Evolutionary conservation across 2,329 filamentous ascomycete genomes (phyloP).

Genomic region (Colletotrichum euphorbiae): DNA sequence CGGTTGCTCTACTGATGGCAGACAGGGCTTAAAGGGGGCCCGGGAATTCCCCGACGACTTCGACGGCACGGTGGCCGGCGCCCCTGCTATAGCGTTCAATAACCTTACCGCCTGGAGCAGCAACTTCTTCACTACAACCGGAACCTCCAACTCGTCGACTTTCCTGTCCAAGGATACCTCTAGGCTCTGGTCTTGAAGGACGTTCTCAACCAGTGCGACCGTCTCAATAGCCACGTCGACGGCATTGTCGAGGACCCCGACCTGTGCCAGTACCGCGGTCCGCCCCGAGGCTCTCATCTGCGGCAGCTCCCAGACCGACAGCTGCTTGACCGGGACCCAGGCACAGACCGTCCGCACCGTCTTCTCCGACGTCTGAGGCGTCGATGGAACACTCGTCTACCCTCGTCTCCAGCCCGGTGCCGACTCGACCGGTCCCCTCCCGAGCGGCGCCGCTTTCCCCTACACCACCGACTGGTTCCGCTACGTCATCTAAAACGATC

Average conservation of each 20-base stretch:
- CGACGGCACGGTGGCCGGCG: conserved; percentile 55
- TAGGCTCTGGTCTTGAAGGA: conserved; percentile 38
- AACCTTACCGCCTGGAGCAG: conserved; percentile 52
- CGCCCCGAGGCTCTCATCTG: conserved; percentile 57
- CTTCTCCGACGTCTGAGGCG: conserved; percentile 46
- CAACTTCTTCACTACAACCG: conserved; percentile 52
- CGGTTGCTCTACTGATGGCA: conserved; percentile 64
- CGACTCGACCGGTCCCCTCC: conserved; percentile 57
- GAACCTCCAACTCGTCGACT: conserved; percentile 52
- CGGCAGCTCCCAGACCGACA: conserved; percentile 16
- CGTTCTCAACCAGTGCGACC: conserved; percentile 47
- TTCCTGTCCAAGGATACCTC: conserved; percentile 49
- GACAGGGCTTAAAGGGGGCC: conserved; percentile 61
- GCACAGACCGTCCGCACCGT: conserved; percentile 50
- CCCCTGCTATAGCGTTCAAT: conserved; percentile 53
- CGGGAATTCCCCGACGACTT: conserved; percentile 62
- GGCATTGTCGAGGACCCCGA: conserved; percentile 41
- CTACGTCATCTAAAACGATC: conserved; percentile 55
- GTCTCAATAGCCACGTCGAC: conserved; percentile 43
- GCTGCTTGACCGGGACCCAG: conserved; percentile 46
- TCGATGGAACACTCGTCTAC: conserved; percentile 52
- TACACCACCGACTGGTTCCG: conserved; percentile 49
- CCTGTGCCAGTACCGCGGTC: conserved; percentile 50
- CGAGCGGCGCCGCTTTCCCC: conserved; percentile 49
- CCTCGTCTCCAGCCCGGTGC: conserved; percentile 62